Conservation (phyloP, 164 flowering plant genomes). For the grape (Vitis vinifera) region ASM3070453v1 NC_081812.1:1991001-1991500, state of each 20-base stretch:
- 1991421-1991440: neutral
- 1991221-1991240: neutral
- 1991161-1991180: conserved; percentile 2
- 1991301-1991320: neutral
- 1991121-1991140: too few species aligned
- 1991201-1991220: conserved; percentile 11
- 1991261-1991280: neutral
- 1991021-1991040: too few species aligned
- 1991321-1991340: neutral
- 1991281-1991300: neutral
- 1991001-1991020: too few species aligned
- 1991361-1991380: neutral
- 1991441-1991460: conserved; percentile 8
- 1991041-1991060: too few species aligned
- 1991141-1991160: neutral
- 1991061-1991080: too few species aligned
- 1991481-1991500: conserved; percentile 4
- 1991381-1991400: too few species aligned
- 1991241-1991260: neutral
- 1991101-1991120: too few species aligned
- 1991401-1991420: conserved; percentile 1
- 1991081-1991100: too few species aligned
- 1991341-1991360: neutral
- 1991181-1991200: neutral
- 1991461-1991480: neutral